Conservation (phyloP, 106 monocot species). For the Allium fistulosum region DNA sequence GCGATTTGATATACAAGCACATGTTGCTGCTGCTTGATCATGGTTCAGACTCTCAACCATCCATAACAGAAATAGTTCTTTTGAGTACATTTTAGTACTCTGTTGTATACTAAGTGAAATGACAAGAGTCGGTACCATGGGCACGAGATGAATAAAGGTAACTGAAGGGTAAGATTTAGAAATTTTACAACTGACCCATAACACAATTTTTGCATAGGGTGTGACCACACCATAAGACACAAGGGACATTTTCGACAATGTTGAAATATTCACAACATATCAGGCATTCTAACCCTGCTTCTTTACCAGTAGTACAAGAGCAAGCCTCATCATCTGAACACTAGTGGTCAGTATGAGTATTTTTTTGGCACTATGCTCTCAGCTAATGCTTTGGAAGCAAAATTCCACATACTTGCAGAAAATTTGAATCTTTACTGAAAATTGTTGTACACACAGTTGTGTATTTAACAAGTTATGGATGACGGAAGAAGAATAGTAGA, state of each 20-base stretch:
- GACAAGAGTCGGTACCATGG: conserved; percentile 23
- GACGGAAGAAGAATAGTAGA: too few species aligned
- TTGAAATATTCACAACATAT: conserved; percentile 31
- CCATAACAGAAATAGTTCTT: conserved; percentile 31
- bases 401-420: conserved; percentile 8
- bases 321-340: conserved; percentile 13
- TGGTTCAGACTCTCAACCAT: conserved; percentile 31
- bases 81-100: conserved; percentile 22
- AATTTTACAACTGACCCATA: conserved; percentile 20
- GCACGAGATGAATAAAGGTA: conserved; percentile 26
- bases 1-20: background rate
- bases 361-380: background rate
- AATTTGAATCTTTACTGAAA: too few species aligned
- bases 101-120: conserved; percentile 21
- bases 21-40: conserved; percentile 5
- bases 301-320: conserved; percentile 2
- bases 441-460: too few species aligned
- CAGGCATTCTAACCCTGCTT: conserved; percentile 24
- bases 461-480: too few species aligned
- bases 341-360: background rate
- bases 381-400: conserved; percentile 13
- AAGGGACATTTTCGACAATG: conserved; percentile 27
- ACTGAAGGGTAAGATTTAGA: conserved; percentile 15
- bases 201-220: conserved; percentile 31
- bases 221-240: conserved; percentile 29